Evolutionary conservation across 257 asterid genomes (phyloP), one percentile per base, ranked within the genome.

Genomic region (Forsythia viridissima): DNA sequence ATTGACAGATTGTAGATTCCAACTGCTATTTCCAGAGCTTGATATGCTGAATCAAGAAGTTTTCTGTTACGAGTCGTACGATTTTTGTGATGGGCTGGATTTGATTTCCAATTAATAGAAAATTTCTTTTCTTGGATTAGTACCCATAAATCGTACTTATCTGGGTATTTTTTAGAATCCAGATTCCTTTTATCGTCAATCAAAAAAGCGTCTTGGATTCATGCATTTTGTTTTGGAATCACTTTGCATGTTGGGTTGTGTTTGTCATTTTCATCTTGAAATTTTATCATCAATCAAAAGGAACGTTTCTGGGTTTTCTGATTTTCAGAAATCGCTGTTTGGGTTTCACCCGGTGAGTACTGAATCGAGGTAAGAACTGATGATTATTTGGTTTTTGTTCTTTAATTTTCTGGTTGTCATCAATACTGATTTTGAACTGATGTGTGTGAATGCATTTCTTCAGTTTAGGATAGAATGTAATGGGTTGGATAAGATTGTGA

Each of bases 381-480:
- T 52, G 12, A 61, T 13, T 65, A n/a, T 15, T 16, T 8, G 42
- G 10, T 42, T 16, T 11, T 7, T 37, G 6, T 74, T 40, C 36
- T 39, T 65, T 21, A 59, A 39, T 3, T 63, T 46, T 70, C 69
- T 80, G 20, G 82, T 15, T 70, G 24, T 63, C 7, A 73, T 77
- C 70, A 77, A 12, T 57, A 20, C 16, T 68, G 42, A 18, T 68
- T 71, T 55, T 42, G 41, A 52, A 77, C 36, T 21, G 55, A 24
- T 52, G n/a, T 20, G 70, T 75, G 57, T 55, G 80, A 72, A 75
- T 37, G 73, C 63, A 59, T 77, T 63, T 57, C 36, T 30, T 69
- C 20, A 36, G 39, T 68, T 71, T 74, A 71, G 72, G 63, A 70
- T 30, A 30, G 34, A 30, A 30, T 30, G 34, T 0, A 30, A 30